Evolutionary conservation across 768 basidiomycete species (phyloP).

Genomic region (Lactarius deliciosus): DNA sequence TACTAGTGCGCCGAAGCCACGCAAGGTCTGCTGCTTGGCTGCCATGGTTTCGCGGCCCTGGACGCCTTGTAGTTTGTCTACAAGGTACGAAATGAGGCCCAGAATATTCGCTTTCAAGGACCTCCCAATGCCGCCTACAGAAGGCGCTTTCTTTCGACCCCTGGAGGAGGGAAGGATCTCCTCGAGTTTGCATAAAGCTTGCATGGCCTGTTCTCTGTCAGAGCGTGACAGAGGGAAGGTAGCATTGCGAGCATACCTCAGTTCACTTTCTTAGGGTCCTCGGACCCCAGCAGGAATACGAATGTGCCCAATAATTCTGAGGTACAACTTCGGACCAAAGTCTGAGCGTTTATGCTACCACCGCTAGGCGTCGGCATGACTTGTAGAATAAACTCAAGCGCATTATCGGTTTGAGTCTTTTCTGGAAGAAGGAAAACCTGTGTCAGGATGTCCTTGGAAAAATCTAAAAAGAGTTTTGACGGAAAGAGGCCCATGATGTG

Average conservation of each 20-base stretch:
- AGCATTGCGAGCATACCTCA: constrained; percentile 31
- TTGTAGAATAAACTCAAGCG: constrained; percentile 60
- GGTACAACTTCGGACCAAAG: constrained; percentile 63
- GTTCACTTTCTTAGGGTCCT: constrained; percentile 45
- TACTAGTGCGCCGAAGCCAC: constrained; percentile 76
- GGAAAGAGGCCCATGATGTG: constrained; percentile 47
- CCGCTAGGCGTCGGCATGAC: constrained; percentile 50
- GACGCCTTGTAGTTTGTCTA: constrained; percentile 82
- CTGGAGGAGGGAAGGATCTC: constrained; percentile 34
- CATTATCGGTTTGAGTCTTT: constrained; percentile 54
- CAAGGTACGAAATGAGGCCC: constrained; percentile 81
- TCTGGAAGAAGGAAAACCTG: constrained; percentile 61
- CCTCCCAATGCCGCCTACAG: constrained; percentile 44
- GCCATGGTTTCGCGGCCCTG: constrained; percentile 69
- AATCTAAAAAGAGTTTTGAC: constrained; percentile 53
- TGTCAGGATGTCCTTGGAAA: constrained; percentile 61
- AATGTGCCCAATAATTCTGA: constrained; percentile 72
- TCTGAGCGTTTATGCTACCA: constrained; percentile 41
- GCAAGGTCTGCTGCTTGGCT: constrained; percentile 74
- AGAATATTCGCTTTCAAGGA: constrained; percentile 79
- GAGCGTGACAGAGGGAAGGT: not conserved
- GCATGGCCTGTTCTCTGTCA: constrained; percentile 36
- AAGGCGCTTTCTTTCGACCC: constrained; percentile 33
- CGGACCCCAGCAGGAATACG: constrained; percentile 75
- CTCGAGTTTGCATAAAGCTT: constrained; percentile 48